Evolutionary conservation across 192 early-diverging fungal species (phyloP), one percentile per base, ranked within the genome.

Genomic region (Jimgerdemannia flammicorona): DNA sequence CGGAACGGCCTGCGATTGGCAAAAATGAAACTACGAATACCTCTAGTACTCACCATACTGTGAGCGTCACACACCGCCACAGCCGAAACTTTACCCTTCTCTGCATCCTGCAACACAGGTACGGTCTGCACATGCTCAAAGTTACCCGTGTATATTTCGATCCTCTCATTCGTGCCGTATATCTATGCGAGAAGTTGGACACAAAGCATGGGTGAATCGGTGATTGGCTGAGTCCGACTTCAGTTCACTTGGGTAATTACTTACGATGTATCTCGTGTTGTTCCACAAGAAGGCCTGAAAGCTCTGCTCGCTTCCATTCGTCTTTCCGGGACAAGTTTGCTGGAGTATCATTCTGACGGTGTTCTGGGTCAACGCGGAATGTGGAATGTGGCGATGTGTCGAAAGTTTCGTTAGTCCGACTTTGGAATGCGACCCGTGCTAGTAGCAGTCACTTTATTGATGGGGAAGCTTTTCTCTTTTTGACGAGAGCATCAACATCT

Each of bases 261-360:
- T 78, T 85, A 89, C 88, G 71, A 89, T 83, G 76, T 83, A 87
- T 69, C 84, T 77, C 64, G 73, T 69, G 8, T 80, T 72, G 17
- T 81, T 71, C 69, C 83, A 85, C 43, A 78, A 66, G 71, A 79
- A 71, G 10, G 78, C 74, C 74, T 84, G 76, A 67, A 86, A 81
- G 29, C 81, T 80, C 64, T 89, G 88, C 14, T 79, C 44, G 40
- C 78, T 70, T 17, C 74, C 71, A 79, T 87, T 84, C 59, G 76
- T 78, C 82, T 89, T 87, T 67, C 88, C 88, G 14, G 88, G 81
- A 68, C 84, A 87, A 73, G 82, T 82, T 74, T 89, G 88, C 72
- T 86, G 84, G 44, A 86, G 76, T 19, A 87, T 79, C 88, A 89
- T 89, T 63, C 41, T 73, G 14, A 59, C 6, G 49, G 49, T 29